phyloP scores from a whole-genome alignment of 371 early-diverging fungal genomes.

The Basidiobolus meristosporus region DNA sequence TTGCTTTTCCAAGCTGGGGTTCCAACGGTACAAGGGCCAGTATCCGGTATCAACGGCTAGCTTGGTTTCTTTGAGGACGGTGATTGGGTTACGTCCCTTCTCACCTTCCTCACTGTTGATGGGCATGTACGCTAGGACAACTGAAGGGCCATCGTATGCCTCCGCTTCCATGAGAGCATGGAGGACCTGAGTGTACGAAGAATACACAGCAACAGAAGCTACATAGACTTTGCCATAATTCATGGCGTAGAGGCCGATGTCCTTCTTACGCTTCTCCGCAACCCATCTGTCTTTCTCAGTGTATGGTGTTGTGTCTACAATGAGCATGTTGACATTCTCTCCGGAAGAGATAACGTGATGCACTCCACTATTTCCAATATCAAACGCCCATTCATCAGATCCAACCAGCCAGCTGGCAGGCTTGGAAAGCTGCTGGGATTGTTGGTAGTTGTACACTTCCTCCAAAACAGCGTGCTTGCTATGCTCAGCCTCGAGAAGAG shows the following conservation, averaged over 20 bases:
- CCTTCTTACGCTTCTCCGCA: constrained; percentile 66
- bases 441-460: constrained; percentile 12
- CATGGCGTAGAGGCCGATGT: constrained; percentile 86
- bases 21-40: constrained; percentile 91
- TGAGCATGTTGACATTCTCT: constrained; percentile 71
- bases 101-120: constrained; percentile 13
- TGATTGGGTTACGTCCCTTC: constrained; percentile 26
- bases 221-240: constrained; percentile 76
- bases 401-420: constrained; percentile 75
- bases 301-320: constrained; percentile 68
- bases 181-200: constrained; percentile 71
- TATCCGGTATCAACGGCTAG: constrained; percentile 71
- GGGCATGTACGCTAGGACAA: constrained; percentile 76
- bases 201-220: constrained; percentile 71
- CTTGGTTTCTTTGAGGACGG: constrained; percentile 71
- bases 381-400: constrained; percentile 70
- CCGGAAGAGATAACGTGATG: constrained; percentile 74
- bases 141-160: constrained; percentile 70
- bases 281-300: constrained; percentile 19
- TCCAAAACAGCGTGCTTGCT: constrained; percentile 12
- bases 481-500: constrained; percentile 10
- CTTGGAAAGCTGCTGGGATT: constrained; percentile 21
- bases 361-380: constrained; percentile 71
- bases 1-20: constrained; percentile 40
- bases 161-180: constrained; percentile 80